A percentile compares a stretch with the other conserved stretches of the same genome.
These are phyloP conservation scores for Polygonum aviculare DNA, from an alignment of 148 eudicot genomes.

Conservation along the genomic window DNA sequence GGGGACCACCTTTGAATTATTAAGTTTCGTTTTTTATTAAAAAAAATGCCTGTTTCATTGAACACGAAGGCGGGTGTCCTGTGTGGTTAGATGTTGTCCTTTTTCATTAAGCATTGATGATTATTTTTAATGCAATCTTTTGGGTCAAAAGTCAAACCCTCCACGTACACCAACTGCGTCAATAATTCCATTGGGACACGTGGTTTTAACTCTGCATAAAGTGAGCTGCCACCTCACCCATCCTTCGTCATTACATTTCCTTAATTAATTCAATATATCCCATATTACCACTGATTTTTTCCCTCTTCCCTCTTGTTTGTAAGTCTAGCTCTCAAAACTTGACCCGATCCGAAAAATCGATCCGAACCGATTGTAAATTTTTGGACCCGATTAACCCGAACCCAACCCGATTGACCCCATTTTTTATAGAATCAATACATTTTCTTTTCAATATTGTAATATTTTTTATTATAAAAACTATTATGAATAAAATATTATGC, in stretches of 20 bases:
- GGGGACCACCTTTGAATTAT: not conserved
- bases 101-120: not conserved
- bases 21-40: not conserved
- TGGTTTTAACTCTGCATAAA: constrained; percentile 17
- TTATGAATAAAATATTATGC: no score
- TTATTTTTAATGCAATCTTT: not conserved
- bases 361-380: no score
- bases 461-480: no score
- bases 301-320: no score
- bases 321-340: no score
- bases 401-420: not conserved
- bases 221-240: not conserved
- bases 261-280: no score
- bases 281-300: no score
- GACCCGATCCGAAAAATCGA: no score
- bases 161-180: constrained; percentile 15
- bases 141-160: constrained; percentile 13
- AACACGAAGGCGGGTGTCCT: constrained; percentile 36
- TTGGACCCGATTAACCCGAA: no score
- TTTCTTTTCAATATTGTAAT: no score
- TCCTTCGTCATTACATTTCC: not conserved
- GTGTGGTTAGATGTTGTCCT: constrained; percentile 19
- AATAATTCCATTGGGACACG: constrained; percentile 26
- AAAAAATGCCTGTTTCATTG: constrained; percentile 9
- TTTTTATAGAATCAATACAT: no score